A percentile compares a stretch with the other conserved stretches of the same genome.
Evolutionary conservation across 495 filamentous ascomycete species (phyloP).

Genomic region (Bacidia gigantensis): DNA sequence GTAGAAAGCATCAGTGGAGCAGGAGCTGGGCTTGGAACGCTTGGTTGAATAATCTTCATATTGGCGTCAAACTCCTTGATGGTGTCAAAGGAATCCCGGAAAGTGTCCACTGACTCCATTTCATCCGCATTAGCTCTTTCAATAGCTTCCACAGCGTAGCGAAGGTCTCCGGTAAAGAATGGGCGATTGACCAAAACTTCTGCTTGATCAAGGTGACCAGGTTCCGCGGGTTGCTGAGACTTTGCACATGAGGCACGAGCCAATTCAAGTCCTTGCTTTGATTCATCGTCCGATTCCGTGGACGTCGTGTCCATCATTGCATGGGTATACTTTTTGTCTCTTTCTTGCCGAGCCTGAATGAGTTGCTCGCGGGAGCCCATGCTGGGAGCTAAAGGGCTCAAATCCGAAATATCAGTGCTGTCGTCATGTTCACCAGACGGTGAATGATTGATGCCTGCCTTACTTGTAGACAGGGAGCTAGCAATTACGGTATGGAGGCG

Average conservation of each 20-base stretch:
- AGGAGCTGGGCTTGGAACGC: too few relatives aligned
- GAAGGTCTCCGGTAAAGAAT: neutral
- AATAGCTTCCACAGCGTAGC: conserved; percentile 12
- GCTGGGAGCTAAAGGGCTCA: neutral
- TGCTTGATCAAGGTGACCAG: too few relatives aligned
- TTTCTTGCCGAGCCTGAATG: conserved; percentile 2
- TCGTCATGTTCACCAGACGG: conserved; percentile 5
- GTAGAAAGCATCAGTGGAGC: too few relatives aligned
- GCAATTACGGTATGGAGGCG: neutral
- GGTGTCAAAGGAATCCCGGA: too few relatives aligned
- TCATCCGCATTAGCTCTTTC: neutral
- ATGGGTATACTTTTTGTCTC: conserved; percentile 7
- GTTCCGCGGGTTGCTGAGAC: too few relatives aligned
- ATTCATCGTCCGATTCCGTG: conserved; percentile 9
- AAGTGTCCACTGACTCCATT: too few relatives aligned
- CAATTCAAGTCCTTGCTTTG: conserved; percentile 2
- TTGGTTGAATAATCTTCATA: too few relatives aligned
- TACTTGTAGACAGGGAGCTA: neutral
- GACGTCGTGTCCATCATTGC: neutral
- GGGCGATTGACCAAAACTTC: too few relatives aligned
- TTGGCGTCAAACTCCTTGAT: too few relatives aligned
- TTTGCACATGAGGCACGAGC: too few relatives aligned
- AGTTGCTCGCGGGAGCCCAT: conserved; percentile 8
- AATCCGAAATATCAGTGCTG: conserved; percentile 2
- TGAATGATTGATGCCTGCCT: neutral